A percentile compares a stretch with the other conserved stretches of the same genome.
Evolutionary conservation across 2,329 filamentous ascomycete species (phyloP).

Genomic region (Aspergillus fischeri): DNA sequence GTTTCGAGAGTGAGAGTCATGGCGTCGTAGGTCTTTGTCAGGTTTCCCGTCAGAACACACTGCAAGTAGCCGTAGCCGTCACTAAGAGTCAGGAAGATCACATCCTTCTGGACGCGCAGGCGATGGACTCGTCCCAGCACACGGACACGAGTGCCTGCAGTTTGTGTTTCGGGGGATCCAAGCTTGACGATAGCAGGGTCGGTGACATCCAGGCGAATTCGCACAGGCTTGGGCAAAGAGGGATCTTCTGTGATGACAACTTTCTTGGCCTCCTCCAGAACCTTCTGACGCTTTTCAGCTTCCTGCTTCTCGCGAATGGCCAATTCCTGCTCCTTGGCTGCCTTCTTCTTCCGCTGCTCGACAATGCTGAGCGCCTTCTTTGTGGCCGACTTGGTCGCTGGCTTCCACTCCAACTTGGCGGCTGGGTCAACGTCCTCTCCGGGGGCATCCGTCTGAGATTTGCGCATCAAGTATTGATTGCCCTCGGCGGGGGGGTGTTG

Average conservation of each 20-base stretch:
- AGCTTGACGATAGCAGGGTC: conserved; percentile 56
- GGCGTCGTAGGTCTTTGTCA: conserved; percentile 89
- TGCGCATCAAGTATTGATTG: conserved; percentile 64
- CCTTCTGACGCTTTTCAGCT: conserved; percentile 63
- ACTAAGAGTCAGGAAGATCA: conserved; percentile 79
- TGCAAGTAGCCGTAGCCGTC: conserved; percentile 84
- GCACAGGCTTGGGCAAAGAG: conserved; percentile 67
- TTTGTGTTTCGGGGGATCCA: conserved; percentile 54
- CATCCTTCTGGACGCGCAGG: conserved; percentile 74
- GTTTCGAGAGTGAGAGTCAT: conserved; percentile 81
- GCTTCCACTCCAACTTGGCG: conserved; percentile 69
- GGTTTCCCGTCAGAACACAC: conserved; percentile 73
- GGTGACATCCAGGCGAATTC: conserved; percentile 72
- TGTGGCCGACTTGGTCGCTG: conserved; percentile 73
- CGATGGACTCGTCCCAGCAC: conserved; percentile 81
- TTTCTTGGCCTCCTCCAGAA: conserved; percentile 80
- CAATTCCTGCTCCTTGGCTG: conserved; percentile 69
- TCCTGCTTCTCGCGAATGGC: conserved; percentile 69
- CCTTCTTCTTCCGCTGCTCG: conserved; percentile 78
- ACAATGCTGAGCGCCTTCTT: conserved; percentile 78
- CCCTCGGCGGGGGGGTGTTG: conserved; percentile 59
- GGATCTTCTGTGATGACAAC: conserved; percentile 66
- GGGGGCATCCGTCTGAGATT: conserved; percentile 60
- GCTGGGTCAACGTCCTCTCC: conserved; percentile 61
- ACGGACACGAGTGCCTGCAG: conserved; percentile 66